Conservation (phyloP, 306 rosid genomes). For the Mucuna pruriens region DNA sequence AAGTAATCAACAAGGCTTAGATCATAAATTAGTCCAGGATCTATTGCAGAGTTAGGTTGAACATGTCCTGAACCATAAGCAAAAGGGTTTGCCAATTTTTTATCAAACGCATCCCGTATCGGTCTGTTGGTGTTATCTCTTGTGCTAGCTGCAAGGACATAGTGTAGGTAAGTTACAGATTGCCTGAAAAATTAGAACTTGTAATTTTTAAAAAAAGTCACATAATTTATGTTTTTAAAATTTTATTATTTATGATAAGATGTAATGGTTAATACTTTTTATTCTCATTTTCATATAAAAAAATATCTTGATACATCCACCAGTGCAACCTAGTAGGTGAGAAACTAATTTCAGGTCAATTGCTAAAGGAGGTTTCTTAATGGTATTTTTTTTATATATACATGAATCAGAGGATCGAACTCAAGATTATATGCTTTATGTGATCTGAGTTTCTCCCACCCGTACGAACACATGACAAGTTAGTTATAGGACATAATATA, state of each 20-base stretch:
- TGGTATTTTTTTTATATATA: not conserved
- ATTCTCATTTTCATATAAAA: too few relatives aligned
- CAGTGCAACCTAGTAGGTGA: too few relatives aligned
- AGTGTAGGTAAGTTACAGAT: not conserved
- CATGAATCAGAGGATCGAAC: not conserved
- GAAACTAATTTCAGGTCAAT: too few relatives aligned
- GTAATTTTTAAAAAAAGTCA: too few relatives aligned
- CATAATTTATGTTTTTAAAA: too few relatives aligned
- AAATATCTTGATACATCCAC: too few relatives aligned
- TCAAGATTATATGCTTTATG: not conserved
- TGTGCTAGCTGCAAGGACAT: constrained; percentile 52
- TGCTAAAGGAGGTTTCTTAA: not conserved
- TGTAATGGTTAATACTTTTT: too few relatives aligned
- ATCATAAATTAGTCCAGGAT: constrained; percentile 51
- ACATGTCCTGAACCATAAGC: constrained; percentile 74
- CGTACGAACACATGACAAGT: not conserved
- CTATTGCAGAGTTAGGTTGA: constrained; percentile 54
- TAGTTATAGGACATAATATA: not conserved
- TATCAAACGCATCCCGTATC: constrained; percentile 40
- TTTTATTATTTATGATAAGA: too few relatives aligned
- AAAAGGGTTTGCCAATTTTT: constrained; percentile 50
- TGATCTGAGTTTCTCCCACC: not conserved
- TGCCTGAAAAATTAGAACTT: too few relatives aligned
- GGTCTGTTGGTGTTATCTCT: constrained; percentile 44
- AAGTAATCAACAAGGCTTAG: constrained; percentile 38